Percentiles rank a stretch among this genome's conserved stretches.
Evolutionary conservation across 2,329 filamentous ascomycete genomes (phyloP).

Genomic region (Taxawa tesnikishii): DNA sequence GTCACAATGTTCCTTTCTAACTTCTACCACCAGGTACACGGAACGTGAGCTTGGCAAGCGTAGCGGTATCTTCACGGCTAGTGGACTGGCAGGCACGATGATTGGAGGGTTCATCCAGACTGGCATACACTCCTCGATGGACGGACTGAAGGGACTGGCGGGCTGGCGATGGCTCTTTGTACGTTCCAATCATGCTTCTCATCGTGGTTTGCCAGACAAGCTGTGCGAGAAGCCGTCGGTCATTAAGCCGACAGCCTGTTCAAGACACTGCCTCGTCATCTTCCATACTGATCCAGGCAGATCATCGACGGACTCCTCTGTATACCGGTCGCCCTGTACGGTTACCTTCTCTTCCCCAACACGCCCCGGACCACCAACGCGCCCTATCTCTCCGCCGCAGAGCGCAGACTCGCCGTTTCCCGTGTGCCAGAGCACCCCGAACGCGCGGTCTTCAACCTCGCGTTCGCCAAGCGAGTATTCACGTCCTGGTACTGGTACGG

Average conservation of each 20-base stretch:
- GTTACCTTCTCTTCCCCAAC: conserved; percentile 42
- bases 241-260: too few species aligned
- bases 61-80: conserved; percentile 41
- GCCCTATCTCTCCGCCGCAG: conserved; percentile 27
- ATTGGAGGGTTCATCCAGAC: conserved; percentile 37
- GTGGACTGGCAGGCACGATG: conserved; percentile 38
- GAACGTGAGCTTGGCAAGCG: conserved; percentile 21
- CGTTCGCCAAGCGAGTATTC: conserved; percentile 44
- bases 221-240: too few species aligned
- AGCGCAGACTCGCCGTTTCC: conserved; percentile 30
- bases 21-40: conserved; percentile 2
- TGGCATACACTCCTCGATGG: conserved; percentile 19
- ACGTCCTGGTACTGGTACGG: conserved; percentile 54
- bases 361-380: conserved; percentile 32
- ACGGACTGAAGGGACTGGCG: conserved; percentile 32
- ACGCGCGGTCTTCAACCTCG: conserved; percentile 32
- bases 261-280: too few species aligned
- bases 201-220: too few species aligned
- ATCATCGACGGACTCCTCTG: conserved; percentile 45
- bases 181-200: too few species aligned
- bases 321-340: conserved; percentile 36
- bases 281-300: too few species aligned
- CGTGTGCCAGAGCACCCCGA: conserved; percentile 31
- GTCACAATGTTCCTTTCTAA: conserved; percentile 8
- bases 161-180: conserved; percentile 48